Base-by-base conservation (phyloP, 176 grass and related monocot species). In the Avena eriantha region DNA sequence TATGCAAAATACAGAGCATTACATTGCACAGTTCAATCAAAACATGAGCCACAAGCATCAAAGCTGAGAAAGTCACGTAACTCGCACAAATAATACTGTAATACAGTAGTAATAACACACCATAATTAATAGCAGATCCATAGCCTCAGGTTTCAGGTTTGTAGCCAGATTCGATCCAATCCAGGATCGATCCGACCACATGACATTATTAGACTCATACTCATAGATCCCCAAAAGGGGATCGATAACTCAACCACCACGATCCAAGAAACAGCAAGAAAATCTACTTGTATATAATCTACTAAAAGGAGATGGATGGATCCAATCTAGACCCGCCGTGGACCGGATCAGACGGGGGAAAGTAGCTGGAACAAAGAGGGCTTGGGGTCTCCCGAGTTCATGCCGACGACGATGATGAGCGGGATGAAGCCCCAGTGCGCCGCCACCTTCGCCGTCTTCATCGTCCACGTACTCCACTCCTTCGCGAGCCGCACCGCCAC, bases 341-440 rank as follows among this genome's bases (percentile, higher is more conserved):
- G 66, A 76, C 39, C 12, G 16, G 50, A 83, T 94, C 78, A 97
- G 67, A 97, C 80, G n/a, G 92, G 95, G 84, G 83, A 87, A 18
- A 97, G 81, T 18, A 97, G 95, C 81, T 94, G 92, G 53, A 79
- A 24, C 71, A 94, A 9, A 60, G 86, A 63, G 15, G 95, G 95
- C 75, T 94, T 97, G 66, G 95, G 95, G 3, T 97, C 90, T 34
- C 49, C 74, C 8, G 92, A 88, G 74, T 83, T 97, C 95, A 97
- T 94, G 83, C 95, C 95, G 71, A 97, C 51, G 86, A 94, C 57
- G 85, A 97, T 91, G 81, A 97, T 85, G 84, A 97, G 87, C 55
- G 95, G 95, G 73, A 97, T 97, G 88, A 97, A 97, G 82, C 95
- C 95, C 86, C 88, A 89, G 72, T 97, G 95, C 81, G 92, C 87